Evolutionary conservation across 805 yeast species (phyloP), one percentile per base, ranked within the genome.

Genomic region (Phaffomyces thermotolerans): DNA sequence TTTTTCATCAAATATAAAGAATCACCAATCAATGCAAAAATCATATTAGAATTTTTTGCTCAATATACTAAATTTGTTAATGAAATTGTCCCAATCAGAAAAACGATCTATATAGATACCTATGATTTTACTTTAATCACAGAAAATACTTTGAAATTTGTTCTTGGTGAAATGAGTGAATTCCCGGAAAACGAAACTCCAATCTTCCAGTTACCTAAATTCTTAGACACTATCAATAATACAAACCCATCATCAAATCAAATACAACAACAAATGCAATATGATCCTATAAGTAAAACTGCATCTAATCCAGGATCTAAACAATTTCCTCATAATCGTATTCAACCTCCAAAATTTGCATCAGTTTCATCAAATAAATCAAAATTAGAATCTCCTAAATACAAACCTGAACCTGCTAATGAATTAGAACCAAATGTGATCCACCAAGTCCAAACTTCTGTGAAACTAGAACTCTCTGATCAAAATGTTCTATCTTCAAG

Each of bases 11-110:
- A 31, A 8, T 15, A n/a, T 15, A 15, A 15, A 31, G 17, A 15
- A 1, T 15, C 18, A n/a, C 12, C 34, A 31, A 9, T 31, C 6
- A 31, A 9, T 8, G 2, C 18, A 7, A 8, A 37, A 17, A 34
- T 25, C 13, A 9, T 45, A 1, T 24, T 40, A 25, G 29, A 39
- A 3, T 39, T 52, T 22, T 46, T 35, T 27, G 31, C 37, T 14
- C 6, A 8, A 8, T 31, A 44, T 13, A 37, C 27, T 8, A 34
- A 37, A 33, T 20, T 45, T 10, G 14, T 17, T 1, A n/a, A 4
- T 18, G 44, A 41, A 13, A 27, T 34, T 17, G 33, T 29, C 8
- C 35, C 35, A 12, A 8, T 30, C 15, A 27, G 34, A 22, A 20
- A 9, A 13, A 5, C 34, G 6, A n/a, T 35, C 1, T 27, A 40